Conservation (phyloP, 257 asterid genomes). For the Solanum acaule region DNA sequence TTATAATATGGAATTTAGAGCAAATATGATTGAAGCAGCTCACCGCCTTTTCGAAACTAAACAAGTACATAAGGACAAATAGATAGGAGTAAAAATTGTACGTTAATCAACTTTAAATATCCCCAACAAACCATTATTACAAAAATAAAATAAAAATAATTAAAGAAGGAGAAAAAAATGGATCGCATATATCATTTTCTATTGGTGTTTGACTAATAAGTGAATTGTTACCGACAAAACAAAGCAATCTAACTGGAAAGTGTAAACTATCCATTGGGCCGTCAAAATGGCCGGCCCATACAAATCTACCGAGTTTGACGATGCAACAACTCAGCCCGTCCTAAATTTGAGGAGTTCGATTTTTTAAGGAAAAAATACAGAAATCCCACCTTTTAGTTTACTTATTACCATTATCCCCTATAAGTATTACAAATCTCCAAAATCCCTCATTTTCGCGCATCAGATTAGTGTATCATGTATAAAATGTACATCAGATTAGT, state of each 20-base stretch:
- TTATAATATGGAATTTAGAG: not conserved
- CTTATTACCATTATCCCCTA: too few species aligned
- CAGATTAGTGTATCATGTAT: too few species aligned
- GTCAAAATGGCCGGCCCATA: not conserved
- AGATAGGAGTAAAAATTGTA: not conserved
- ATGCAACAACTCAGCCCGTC: not conserved
- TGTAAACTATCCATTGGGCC: not conserved
- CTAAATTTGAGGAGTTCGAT: not conserved
- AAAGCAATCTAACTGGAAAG: not conserved
- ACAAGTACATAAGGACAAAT: not conserved
- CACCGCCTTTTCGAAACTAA: not conserved
- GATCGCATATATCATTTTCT: not conserved
- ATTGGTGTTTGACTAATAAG: not conserved
- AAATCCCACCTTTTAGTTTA: too few species aligned
- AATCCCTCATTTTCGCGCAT: too few species aligned
- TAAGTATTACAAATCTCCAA: too few species aligned
- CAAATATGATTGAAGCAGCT: constrained; percentile 7
- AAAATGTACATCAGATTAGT: too few species aligned
- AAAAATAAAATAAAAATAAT: too few species aligned
- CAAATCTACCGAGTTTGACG: not conserved
- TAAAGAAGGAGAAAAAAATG: not conserved
- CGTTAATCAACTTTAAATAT: too few species aligned
- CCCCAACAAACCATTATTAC: too few species aligned
- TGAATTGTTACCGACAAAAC: not conserved
- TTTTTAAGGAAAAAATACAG: too few species aligned